A percentile compares a stretch with the other conserved stretches of the same genome.
These are phyloP conservation scores for Trichoderma gamsii DNA, from an alignment of 495 filamentous ascomycete species.

Conservation along the genomic window DNA sequence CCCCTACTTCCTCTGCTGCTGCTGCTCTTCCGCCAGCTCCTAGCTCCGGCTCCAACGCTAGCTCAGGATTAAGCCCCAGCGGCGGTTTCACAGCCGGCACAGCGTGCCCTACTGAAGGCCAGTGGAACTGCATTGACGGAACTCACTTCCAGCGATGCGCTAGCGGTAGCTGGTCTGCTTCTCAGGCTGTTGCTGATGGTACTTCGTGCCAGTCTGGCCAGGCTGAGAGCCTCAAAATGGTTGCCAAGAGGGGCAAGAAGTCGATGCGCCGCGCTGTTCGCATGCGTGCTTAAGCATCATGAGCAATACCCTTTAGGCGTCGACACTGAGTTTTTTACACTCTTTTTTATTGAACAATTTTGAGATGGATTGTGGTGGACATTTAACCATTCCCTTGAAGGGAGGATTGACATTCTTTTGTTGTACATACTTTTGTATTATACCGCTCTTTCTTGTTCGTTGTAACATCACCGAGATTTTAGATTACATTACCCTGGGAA, in stretches of 20 bases:
- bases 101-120: conserved; percentile 37
- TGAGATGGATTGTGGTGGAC: background rate
- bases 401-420: conserved; percentile 8
- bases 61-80: conserved; percentile 21
- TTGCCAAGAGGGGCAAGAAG: conserved; percentile 24
- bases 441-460: conserved; percentile 5
- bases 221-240: conserved; percentile 27
- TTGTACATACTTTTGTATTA: conserved; percentile 9
- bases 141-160: conserved; percentile 40
- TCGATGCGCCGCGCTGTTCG: conserved; percentile 24
- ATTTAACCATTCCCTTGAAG: background rate
- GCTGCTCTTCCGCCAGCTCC: conserved; percentile 17
- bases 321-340: no score
- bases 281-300: conserved; percentile 26
- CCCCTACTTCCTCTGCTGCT: background rate
- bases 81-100: conserved; percentile 25
- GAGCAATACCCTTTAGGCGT: no score
- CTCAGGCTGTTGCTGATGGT: conserved; percentile 33
- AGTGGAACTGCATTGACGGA: conserved; percentile 40
- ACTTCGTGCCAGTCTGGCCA: conserved; percentile 33
- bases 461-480: background rate
- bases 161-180: conserved; percentile 36
- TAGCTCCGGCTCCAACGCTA: conserved; percentile 21
- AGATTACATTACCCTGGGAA: background rate
- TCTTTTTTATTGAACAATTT: background rate